Percentiles rank a stretch among this genome's conserved stretches.
Conservation (phyloP, 345 rosid species). For the Corymbia maculata region DNA sequence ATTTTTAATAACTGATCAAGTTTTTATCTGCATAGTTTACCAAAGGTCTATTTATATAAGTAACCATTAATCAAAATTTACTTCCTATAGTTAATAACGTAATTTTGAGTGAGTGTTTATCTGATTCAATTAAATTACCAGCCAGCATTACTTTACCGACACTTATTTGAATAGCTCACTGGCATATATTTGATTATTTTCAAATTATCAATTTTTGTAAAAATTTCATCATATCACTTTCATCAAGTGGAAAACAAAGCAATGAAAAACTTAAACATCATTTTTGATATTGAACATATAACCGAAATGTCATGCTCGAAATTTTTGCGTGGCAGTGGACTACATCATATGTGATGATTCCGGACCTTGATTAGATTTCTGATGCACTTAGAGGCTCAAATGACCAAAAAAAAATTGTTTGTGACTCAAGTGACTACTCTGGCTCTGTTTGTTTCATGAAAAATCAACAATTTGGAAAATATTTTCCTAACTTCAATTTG, state of each 20-base stretch:
- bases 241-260: neutral
- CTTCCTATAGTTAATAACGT: neutral
- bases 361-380: neutral
- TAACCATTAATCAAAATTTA: neutral
- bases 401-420: neutral
- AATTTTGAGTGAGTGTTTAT: neutral
- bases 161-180: neutral
- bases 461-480: neutral
- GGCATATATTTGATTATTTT: neutral
- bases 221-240: neutral
- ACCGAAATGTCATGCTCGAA: neutral
- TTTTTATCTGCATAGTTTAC: neutral
- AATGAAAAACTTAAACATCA: neutral
- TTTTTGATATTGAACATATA: neutral
- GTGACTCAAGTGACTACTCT: neutral
- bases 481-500: neutral
- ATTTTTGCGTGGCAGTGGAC: neutral
- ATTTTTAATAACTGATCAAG: neutral
- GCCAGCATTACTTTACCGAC: neutral
- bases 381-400: neutral
- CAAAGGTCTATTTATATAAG: neutral
- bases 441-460: neutral
- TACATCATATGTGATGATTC: neutral
- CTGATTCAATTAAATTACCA: neutral
- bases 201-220: neutral